Conservation (phyloP, 257 asterid genomes). For the Verbascum thapsus region DNA sequence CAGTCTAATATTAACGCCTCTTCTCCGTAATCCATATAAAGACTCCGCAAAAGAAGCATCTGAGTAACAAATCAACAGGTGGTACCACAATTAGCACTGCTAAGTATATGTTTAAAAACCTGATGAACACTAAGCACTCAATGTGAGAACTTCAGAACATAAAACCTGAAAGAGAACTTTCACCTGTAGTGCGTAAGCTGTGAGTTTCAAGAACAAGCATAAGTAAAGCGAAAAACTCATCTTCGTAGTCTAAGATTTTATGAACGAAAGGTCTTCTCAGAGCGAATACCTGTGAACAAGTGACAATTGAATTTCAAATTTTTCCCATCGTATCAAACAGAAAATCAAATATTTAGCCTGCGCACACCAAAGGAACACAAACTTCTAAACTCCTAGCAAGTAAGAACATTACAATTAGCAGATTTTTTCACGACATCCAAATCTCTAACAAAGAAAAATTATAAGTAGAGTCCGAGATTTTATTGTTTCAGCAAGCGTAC, state of each 20-base stretch:
- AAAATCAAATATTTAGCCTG: too few relatives aligned
- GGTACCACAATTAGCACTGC: constrained; percentile 12
- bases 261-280: constrained; percentile 89
- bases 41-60: constrained; percentile 98
- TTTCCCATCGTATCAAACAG: background rate
- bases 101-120: background rate
- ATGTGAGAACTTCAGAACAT: constrained; percentile 1
- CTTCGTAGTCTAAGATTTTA: constrained; percentile 88
- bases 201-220: constrained; percentile 94
- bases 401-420: too few relatives aligned
- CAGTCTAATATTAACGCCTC: constrained; percentile 65
- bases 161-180: constrained; percentile 3
- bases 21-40: constrained; percentile 80
- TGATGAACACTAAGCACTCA: background rate
- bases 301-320: constrained; percentile 8
- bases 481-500: too few relatives aligned
- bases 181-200: constrained; percentile 89
- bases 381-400: too few relatives aligned
- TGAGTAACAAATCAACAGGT: constrained; percentile 39
- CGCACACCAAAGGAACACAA: too few relatives aligned
- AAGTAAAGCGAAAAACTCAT: constrained; percentile 89
- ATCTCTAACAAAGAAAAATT: background rate
- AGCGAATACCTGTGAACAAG: constrained; percentile 72
- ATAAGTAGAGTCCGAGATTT: too few relatives aligned
- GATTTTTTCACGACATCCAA: too few relatives aligned